A percentile compares a stretch with the other conserved stretches of the same genome.
Evolutionary conservation across 352 stramenopile genomes (phyloP).

Genomic region (Halophytophthora polymorphica): DNA sequence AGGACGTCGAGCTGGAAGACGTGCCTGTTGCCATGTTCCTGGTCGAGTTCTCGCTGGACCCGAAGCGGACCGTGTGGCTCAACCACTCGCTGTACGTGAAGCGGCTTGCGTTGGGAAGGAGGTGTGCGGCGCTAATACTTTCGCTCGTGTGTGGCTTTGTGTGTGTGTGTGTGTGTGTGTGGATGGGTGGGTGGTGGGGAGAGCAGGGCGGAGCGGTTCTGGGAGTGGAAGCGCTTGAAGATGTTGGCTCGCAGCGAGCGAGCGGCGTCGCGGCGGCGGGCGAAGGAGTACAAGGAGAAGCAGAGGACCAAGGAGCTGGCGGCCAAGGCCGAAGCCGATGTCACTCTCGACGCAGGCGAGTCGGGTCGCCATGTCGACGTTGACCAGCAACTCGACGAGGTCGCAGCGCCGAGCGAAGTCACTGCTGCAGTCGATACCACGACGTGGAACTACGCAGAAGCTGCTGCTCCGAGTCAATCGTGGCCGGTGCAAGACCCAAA

Average conservation of each 20-base stretch:
- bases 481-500: slow-evolving; percentile 1
- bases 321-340: slow-evolving; percentile 12
- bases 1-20: slow-evolving; percentile 26
- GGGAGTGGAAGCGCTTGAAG: slow-evolving; percentile 43
- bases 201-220: slow-evolving; percentile 40
- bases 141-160: slow-evolving; percentile 6
- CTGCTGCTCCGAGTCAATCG: slow-evolving; percentile 4
- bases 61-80: slow-evolving; percentile 58
- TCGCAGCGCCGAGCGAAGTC: not conserved
- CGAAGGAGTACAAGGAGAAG: slow-evolving; percentile 16
- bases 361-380: no score
- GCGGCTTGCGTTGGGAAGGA: not conserved
- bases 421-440: not conserved
- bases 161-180: no score
- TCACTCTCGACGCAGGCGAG: slow-evolving; percentile 2
- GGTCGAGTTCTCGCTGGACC: slow-evolving; percentile 68
- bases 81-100: slow-evolving; percentile 58
- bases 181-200: not conserved
- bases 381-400: not conserved
- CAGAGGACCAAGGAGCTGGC: slow-evolving; percentile 8
- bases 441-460: not conserved
- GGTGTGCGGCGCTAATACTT: not conserved
- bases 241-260: slow-evolving; percentile 24
- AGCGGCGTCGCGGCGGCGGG: slow-evolving; percentile 8
- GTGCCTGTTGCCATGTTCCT: slow-evolving; percentile 57